Evolutionary conservation across 805 yeast genomes (phyloP).

Genomic region (Myxozyma neotropica): DNA sequence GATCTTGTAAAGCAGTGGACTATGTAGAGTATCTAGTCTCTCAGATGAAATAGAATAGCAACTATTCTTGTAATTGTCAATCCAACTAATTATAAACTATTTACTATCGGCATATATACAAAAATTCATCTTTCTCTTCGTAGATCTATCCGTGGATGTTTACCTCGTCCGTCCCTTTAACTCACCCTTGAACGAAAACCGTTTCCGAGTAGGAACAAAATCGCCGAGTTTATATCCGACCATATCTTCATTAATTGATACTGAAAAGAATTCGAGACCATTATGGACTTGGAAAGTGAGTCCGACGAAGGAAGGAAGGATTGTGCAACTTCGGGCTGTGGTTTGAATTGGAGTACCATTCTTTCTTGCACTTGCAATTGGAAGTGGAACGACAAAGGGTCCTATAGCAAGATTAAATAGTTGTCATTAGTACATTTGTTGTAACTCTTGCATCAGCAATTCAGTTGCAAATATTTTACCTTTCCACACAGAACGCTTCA

Average conservation of each 20-base stretch:
- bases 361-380: constrained; percentile 81
- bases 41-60: too few relatives aligned
- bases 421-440: background rate
- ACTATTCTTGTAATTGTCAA: too few relatives aligned
- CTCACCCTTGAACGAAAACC: constrained; percentile 66
- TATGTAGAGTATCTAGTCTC: too few relatives aligned
- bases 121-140: too few relatives aligned
- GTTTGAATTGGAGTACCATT: constrained; percentile 88
- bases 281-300: constrained; percentile 92
- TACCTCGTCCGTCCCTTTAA: background rate
- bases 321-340: constrained; percentile 93
- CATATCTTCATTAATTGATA: constrained; percentile 90
- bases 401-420: too few relatives aligned
- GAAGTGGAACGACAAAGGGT: constrained; percentile 92
- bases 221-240: constrained; percentile 95
- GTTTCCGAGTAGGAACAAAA: constrained; percentile 91
- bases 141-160: too few relatives aligned
- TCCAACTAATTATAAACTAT: too few relatives aligned
- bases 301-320: constrained; percentile 94
- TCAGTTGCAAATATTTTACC: too few relatives aligned
- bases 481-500: constrained; percentile 50
- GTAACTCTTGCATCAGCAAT: too few relatives aligned
- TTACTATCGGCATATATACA: too few relatives aligned
- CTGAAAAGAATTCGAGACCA: constrained; percentile 89
- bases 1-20: too few relatives aligned